phyloP scores from a whole-genome alignment of 441 rosid genomes.

The Populus hybrid region DNA sequence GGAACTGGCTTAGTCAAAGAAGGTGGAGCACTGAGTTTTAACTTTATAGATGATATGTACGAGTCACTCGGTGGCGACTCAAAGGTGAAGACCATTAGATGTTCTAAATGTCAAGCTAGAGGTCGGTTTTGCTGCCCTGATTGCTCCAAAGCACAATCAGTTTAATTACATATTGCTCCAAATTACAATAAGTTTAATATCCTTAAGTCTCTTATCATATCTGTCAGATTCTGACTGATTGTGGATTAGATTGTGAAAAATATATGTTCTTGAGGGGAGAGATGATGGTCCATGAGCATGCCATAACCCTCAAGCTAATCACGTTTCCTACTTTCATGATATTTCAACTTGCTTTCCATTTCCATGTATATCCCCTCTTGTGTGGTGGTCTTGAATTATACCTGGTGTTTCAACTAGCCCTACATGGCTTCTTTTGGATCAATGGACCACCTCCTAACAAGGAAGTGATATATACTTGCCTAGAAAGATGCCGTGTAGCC shows the following conservation, averaged over 20 bases:
- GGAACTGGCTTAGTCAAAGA: constrained; percentile 56
- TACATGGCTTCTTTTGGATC: background rate
- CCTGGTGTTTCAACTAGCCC: background rate
- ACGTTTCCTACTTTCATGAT: background rate
- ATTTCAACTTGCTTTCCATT: background rate
- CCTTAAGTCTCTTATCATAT: background rate
- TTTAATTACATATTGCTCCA: background rate
- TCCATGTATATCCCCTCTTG: background rate
- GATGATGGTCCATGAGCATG: background rate
- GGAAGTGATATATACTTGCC: background rate
- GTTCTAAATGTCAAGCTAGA: constrained; percentile 60
- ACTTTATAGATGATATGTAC: constrained; percentile 41
- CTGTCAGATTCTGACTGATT: background rate
- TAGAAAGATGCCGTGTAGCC: background rate
- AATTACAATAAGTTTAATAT: background rate
- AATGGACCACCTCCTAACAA: background rate
- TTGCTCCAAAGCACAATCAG: constrained; percentile 45
- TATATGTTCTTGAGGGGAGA: background rate
- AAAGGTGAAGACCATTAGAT: constrained; percentile 35
- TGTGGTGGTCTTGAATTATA: background rate
- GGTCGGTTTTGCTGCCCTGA: constrained; percentile 74
- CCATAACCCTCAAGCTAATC: background rate
- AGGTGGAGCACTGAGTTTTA: constrained; percentile 46
- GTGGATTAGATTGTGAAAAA: background rate
- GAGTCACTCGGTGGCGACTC: constrained; percentile 36